Evolutionary conservation across 2,329 filamentous ascomycete species (phyloP), one percentile per base, ranked within the genome.

Genomic region (Tolypocladium inflatum): DNA sequence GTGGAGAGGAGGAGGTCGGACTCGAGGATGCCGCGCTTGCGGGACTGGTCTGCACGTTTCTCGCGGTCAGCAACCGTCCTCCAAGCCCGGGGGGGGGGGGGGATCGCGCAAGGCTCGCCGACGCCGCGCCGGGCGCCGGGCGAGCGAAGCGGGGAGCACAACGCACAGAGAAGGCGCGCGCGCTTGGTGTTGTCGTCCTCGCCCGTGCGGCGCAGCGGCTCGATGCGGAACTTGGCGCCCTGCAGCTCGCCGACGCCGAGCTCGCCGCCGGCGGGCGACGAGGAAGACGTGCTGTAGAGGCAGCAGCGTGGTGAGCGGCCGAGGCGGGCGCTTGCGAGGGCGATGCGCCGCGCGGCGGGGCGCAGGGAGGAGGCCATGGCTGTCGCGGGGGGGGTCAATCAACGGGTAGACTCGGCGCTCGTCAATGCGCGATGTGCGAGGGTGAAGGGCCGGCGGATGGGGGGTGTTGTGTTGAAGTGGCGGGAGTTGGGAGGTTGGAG

Each of bases 1-100:
- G 94, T 99, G 60, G 91, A 96, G 64, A 97, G 88, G 62, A 99
- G 85, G 57, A 99, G 89, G 73, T 99, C 94, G 63, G 90, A 92
- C 73, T 99, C 94, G 70, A 97, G 87, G 64, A 89, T 97, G 65
- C 94, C 94, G 71, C 94, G 87, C 77, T 99, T 99, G 66, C 94
- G 89, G 73, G 89, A 94, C 77, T 99, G 94, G 78, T 99, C 93
- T 97, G 54, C 17, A 4, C 3, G 3, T n/a, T 4, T 13, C 3
- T 15, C 8, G 3, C 19, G 2, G 23, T 50, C 13, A 58, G 35
- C 23, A 13, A 30, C 6, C 19, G 8, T 43, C 3, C 10, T 11
- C n/a, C 13, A 17, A 15, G 13, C 13, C 4, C n/a, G n/a, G n/a
- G n/a, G n/a, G n/a, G n/a, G n/a, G n/a, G n/a, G 35, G 35, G 35